Evolutionary conservation across 73 alveolate species (phyloP), one percentile per base, ranked within the genome.

Genomic region (Symbiodinium pilosum): DNA sequence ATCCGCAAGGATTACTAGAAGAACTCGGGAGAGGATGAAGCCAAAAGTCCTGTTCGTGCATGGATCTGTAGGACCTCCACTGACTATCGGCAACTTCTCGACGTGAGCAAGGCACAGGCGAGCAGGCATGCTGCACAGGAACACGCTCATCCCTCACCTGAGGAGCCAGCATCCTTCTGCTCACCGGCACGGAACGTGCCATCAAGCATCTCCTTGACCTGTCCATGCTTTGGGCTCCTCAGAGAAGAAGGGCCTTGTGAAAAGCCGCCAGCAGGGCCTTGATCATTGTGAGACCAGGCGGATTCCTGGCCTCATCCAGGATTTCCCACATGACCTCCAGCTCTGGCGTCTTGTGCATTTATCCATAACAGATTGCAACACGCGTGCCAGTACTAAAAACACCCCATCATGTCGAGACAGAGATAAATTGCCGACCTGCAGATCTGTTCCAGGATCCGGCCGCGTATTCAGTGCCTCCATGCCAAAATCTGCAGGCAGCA

Each of bases 211-310:
- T 91, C 97, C 41, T 91, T 91, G 56, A 91, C 97, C 97, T 91
- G 39, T 3, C 51, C n/a, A 38, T 21, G 40, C 39, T 26, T 32
- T n/a, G 1, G 24, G 42, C 86, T 30, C 51, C 32, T 14, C 18
- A 36, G 30, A 32, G 4, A 34, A 36, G 4, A 36, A 36, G 54
- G 38, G 8, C 6, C 87, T 38, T 38, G 6, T 77, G 43, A 18
- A 77, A 14, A 47, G 59, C 38, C 34, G 81, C 34, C 24, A 26
- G 38, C 38, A 86, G n/a, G n/a, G n/a, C 97, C 97, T 91, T 91
- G 97, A 91, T 91, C 97, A 91, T 91, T n/a, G 97, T 91, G n/a
- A 91, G 97, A 47, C 97, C 97, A 16, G 97, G 97, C n/a, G 97
- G 97, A n/a, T 91, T 91, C 81, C 97, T 83, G 20, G 97, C 97